These are phyloP conservation scores for Lotmaria passim DNA, from an alignment of 208 protist species.

Conservation along the genomic window DNA sequence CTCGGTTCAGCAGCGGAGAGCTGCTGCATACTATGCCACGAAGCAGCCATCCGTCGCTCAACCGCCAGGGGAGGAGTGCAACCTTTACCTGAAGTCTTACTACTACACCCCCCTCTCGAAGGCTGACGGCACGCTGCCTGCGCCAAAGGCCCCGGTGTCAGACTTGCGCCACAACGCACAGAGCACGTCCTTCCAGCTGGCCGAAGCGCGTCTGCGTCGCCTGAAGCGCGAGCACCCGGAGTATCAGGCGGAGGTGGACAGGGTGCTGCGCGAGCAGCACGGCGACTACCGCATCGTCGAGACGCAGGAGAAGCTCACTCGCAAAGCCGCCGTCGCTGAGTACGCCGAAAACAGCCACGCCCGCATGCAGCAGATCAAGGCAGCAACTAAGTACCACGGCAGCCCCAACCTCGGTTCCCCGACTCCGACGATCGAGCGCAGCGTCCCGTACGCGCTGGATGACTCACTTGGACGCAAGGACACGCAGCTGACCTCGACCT, in stretches of 20 bases:
- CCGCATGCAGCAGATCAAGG: conserved; percentile 41
- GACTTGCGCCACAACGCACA: conserved; percentile 20
- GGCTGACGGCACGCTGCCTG: conserved; percentile 8
- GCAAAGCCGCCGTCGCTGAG: conserved; percentile 41
- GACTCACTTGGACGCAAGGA: conserved; percentile 45
- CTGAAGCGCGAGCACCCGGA: conserved; percentile 44
- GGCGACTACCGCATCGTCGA: conserved; percentile 58
- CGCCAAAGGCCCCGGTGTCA: conserved; percentile 9
- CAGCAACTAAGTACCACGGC: conserved; percentile 37
- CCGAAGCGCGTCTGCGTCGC: conserved; percentile 59
- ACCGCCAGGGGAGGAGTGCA: conserved; percentile 36
- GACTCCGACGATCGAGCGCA: conserved; percentile 35
- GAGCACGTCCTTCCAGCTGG: conserved; percentile 50
- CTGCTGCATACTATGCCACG: conserved; percentile 37
- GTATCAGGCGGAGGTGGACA: conserved; percentile 33
- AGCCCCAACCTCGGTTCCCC: conserved; percentile 39
- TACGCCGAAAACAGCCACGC: conserved; percentile 51
- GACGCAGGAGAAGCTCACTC: conserved; percentile 53
- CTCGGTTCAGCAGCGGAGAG: conserved; percentile 33
- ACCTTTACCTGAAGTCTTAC: conserved; percentile 57
- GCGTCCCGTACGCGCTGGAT: conserved; percentile 63
- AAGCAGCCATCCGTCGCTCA: conserved; percentile 28
- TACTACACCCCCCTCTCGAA: conserved; percentile 50
- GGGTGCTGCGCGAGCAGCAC: conserved; percentile 36
- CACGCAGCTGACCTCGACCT: conserved; percentile 23